A percentile compares a stretch with the other conserved stretches of the same genome.
Conservation (phyloP, 257 asterid genomes). For the Solanum habrochaites region DNA sequence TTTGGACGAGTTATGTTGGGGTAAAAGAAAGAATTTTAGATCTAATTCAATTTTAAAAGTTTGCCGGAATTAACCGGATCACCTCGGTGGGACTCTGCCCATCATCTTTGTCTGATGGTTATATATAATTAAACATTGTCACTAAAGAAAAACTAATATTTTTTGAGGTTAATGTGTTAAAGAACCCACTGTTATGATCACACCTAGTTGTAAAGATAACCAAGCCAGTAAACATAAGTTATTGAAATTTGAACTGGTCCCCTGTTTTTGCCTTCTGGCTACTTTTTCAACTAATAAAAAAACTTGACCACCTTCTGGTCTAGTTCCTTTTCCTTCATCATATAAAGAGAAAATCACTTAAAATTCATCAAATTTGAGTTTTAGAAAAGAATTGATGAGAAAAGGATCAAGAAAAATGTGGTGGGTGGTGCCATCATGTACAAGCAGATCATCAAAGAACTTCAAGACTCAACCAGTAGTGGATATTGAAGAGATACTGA, state of each 20-base stretch:
- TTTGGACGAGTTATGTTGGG: not conserved
- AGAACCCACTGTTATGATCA: constrained; percentile 8
- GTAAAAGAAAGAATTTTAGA: not conserved
- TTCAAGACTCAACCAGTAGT: constrained; percentile 30
- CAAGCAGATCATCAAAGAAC: constrained; percentile 23
- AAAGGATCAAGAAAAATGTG: constrained; percentile 33
- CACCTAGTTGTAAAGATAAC: constrained; percentile 24
- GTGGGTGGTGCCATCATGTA: constrained; percentile 30
- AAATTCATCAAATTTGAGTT: not conserved
- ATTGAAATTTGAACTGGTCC: constrained; percentile 5
- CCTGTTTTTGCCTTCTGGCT: not conserved
- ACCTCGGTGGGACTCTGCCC: not conserved
- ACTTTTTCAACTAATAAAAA: constrained; percentile 2
- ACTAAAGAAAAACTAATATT: not conserved
- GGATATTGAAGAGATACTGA: constrained; percentile 57
- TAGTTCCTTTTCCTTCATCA: not conserved
- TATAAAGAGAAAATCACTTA: not conserved
- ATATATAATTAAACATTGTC: not conserved
- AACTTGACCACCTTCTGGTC: constrained; percentile 1
- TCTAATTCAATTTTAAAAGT: not conserved
- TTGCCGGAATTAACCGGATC: too few relatives aligned
- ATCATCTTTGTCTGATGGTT: not conserved
- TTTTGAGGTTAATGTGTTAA: not conserved
- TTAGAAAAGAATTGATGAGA: constrained; percentile 6
- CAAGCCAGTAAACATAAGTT: not conserved